Conservation (phyloP, 305 asterid species). For the Solanum hybrid region DNA sequence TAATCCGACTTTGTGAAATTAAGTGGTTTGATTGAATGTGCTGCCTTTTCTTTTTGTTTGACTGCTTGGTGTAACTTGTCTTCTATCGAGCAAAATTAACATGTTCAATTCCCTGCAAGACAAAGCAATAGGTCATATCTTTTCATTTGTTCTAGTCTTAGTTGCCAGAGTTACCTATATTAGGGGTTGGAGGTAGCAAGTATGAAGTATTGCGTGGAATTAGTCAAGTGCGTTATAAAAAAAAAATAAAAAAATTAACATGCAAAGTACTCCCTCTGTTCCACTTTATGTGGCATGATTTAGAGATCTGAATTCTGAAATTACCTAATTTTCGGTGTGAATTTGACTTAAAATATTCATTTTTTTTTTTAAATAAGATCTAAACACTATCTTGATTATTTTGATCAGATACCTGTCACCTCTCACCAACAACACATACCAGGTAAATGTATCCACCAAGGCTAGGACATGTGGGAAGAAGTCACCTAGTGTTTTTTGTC, state of each 20-base stretch:
- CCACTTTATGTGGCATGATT: background rate
- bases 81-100: background rate
- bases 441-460: background rate
- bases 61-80: background rate
- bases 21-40: background rate
- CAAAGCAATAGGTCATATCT: background rate
- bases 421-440: background rate
- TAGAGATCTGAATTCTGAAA: background rate
- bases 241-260: background rate
- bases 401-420: background rate
- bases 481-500: background rate
- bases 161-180: rapidly evolving
- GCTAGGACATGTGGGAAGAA: background rate
- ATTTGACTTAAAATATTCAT: background rate
- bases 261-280: background rate
- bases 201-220: background rate
- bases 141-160: background rate
- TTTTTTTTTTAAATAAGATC: background rate
- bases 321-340: background rate
- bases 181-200: background rate
- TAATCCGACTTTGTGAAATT: background rate
- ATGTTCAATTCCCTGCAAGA: background rate
- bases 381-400: background rate
- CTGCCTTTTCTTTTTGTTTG: background rate
- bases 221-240: background rate